Percentiles rank a stretch among this genome's conserved stretches.
Evolutionary conservation across 306 rosid species (phyloP).

Genomic region (Cucurbita moschata): DNA sequence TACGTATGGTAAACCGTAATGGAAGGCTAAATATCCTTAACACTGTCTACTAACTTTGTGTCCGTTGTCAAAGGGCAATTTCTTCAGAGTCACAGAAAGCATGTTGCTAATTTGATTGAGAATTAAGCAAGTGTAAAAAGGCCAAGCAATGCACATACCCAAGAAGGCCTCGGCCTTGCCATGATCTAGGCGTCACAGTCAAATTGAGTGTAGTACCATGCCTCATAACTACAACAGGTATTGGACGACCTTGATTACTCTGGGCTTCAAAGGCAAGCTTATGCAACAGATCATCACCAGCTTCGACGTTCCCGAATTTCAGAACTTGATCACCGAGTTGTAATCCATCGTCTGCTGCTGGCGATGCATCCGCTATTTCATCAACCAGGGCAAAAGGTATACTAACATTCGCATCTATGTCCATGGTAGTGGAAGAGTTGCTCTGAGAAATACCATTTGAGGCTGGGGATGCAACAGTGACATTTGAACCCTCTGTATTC

Average conservation of each 20-base stretch:
- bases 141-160: constrained; percentile 45
- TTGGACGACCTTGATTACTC: constrained; percentile 33
- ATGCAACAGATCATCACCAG: constrained; percentile 54
- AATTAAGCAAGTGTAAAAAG: constrained; percentile 3
- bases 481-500: constrained; percentile 26
- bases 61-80: neutral
- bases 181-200: constrained; percentile 67
- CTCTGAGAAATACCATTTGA: constrained; percentile 22
- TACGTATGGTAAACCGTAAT: neutral
- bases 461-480: constrained; percentile 23
- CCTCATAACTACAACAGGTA: constrained; percentile 54
- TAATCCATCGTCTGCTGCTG: constrained; percentile 83
- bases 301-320: constrained; percentile 74
- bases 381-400: constrained; percentile 82
- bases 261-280: constrained; percentile 67
- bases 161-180: constrained; percentile 89
- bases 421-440: constrained; percentile 32
- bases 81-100: neutral
- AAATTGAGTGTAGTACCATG: constrained; percentile 58
- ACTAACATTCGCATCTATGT: constrained; percentile 36
- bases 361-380: constrained; percentile 75
- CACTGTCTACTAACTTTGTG: neutral
- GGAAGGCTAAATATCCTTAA: neutral
- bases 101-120: neutral
- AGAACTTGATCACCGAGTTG: constrained; percentile 87